Conservation (phyloP, 2,329 filamentous ascomycete genomes). For the Penicillium palitans region DNA sequence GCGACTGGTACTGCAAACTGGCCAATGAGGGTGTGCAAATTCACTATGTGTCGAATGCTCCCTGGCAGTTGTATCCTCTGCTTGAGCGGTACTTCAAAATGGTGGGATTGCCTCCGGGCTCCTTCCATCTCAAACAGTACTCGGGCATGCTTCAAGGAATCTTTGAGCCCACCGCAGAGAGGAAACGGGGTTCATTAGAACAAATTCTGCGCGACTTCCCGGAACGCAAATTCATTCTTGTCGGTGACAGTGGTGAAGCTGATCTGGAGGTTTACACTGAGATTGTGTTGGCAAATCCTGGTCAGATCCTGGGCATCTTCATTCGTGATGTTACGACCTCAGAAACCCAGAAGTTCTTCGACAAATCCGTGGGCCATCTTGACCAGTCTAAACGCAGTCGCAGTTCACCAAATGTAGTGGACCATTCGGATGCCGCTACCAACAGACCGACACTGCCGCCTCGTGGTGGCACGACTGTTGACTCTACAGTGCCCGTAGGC, state of each 20-base stretch:
- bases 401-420: slow-evolving; percentile 29
- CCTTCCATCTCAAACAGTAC: slow-evolving; percentile 94
- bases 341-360: slow-evolving; percentile 73
- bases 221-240: slow-evolving; percentile 80
- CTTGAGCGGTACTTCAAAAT: slow-evolving; percentile 80
- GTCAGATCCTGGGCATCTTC: slow-evolving; percentile 80
- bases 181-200: slow-evolving; percentile 86
- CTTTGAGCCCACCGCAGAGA: slow-evolving; percentile 93
- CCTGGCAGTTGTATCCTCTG: slow-evolving; percentile 94
- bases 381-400: slow-evolving; percentile 27
- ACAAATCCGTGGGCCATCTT: slow-evolving; percentile 55
- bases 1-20: slow-evolving; percentile 82
- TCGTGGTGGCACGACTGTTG: slow-evolving; percentile 25
- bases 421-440: slow-evolving; percentile 28
- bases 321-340: slow-evolving; percentile 93
- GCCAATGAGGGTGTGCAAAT: slow-evolving; percentile 78
- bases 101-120: slow-evolving; percentile 79
- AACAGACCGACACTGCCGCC: slow-evolving; percentile 45
- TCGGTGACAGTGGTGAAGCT: slow-evolving; percentile 94
- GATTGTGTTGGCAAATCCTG: slow-evolving; percentile 79
- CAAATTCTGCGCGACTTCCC: slow-evolving; percentile 88
- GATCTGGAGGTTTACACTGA: slow-evolving; percentile 98
- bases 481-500: slow-evolving; percentile 19
- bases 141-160: slow-evolving; percentile 96
- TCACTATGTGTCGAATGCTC: slow-evolving; percentile 98